phyloP scores from a whole-genome alignment of 1,139 yeast species.

The Zygosaccharomyces sapae region DNA sequence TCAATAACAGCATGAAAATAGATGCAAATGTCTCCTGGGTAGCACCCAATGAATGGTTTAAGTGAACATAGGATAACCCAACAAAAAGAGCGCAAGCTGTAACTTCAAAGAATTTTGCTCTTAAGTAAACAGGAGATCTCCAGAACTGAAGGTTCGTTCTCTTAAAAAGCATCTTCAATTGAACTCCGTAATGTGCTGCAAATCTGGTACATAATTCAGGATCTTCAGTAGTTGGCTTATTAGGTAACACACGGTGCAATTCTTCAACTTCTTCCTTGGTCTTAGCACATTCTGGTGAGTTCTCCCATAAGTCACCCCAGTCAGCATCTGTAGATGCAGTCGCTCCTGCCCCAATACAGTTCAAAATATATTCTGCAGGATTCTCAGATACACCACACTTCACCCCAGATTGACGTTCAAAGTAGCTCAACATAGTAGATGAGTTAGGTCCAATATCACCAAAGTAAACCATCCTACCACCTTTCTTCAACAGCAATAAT shows the following conservation, averaged over 20 bases:
- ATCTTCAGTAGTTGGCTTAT: conserved; percentile 31
- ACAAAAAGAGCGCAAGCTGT: conserved; percentile 48
- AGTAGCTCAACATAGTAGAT: conserved; percentile 47
- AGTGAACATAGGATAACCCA: conserved; percentile 49
- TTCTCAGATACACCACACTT: conserved; percentile 49
- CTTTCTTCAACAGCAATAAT: conserved; percentile 46
- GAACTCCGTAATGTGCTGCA: conserved; percentile 41
- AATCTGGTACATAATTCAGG: conserved; percentile 35
- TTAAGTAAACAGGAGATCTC: conserved; percentile 49
- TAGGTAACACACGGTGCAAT: conserved; percentile 30
- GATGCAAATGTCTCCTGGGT: conserved; percentile 50
- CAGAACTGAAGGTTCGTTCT: conserved; percentile 46
- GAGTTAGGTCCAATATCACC: conserved; percentile 61
- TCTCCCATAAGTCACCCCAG: conserved; percentile 47
- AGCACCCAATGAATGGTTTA: conserved; percentile 43
- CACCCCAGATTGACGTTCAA: conserved; percentile 51
- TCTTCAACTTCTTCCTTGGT: conserved; percentile 40
- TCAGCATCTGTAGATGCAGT: conserved; percentile 47
- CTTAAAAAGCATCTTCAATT: conserved; percentile 35
- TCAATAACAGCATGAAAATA: conserved; percentile 52
- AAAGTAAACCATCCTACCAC: conserved; percentile 63
- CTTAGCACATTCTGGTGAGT: conserved; percentile 41
- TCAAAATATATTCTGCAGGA: conserved; percentile 64
- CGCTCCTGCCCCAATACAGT: conserved; percentile 67
- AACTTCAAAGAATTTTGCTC: conserved; percentile 47